phyloP scores from a whole-genome alignment of 2,329 filamentous ascomycete genomes.

The Dactylella cylindrospora region DNA sequence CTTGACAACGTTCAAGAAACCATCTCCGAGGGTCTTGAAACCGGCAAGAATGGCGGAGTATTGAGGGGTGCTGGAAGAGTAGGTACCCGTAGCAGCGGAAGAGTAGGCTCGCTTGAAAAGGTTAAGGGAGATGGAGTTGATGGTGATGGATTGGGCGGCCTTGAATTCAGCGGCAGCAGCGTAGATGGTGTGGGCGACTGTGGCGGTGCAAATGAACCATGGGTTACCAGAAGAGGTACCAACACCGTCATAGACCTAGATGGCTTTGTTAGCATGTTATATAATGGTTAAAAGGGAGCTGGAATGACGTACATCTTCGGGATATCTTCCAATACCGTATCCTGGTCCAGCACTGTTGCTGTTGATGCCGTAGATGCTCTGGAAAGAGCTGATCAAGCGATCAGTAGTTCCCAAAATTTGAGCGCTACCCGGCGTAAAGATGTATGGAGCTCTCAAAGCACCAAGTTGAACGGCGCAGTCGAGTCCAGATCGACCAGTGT shows the following conservation, averaged over 20 bases:
- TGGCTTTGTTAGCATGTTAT: slow-evolving; percentile 54
- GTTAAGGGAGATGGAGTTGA: slow-evolving; percentile 65
- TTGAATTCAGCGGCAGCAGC: slow-evolving; percentile 74
- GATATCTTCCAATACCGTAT: slow-evolving; percentile 68
- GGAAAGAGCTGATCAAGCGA: slow-evolving; percentile 72
- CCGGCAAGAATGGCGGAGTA: slow-evolving; percentile 62
- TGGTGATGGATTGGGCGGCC: slow-evolving; percentile 62
- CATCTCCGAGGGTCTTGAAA: slow-evolving; percentile 65
- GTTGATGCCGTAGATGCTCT: slow-evolving; percentile 70
- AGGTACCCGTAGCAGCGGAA: slow-evolving; percentile 64
- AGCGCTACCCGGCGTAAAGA: slow-evolving; percentile 76
- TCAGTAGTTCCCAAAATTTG: slow-evolving; percentile 73
- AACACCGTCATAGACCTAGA: slow-evolving; percentile 72
- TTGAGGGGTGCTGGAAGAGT: slow-evolving; percentile 59
- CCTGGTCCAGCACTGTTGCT: slow-evolving; percentile 59
- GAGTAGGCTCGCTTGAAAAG: slow-evolving; percentile 71
- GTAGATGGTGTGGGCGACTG: slow-evolving; percentile 78
- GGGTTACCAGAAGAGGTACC: slow-evolving; percentile 60
- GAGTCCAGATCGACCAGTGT: slow-evolving; percentile 66
- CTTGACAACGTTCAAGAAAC: slow-evolving; percentile 57
- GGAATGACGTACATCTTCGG: slow-evolving; percentile 67
- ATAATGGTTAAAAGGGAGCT: slow-evolving; percentile 68
- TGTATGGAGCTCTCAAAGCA: slow-evolving; percentile 69
- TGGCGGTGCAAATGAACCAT: slow-evolving; percentile 76
- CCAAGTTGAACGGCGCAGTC: slow-evolving; percentile 71